phyloP scores from a whole-genome alignment of 805 yeast genomes.

The Blastobotrys mokoenaii region DNA sequence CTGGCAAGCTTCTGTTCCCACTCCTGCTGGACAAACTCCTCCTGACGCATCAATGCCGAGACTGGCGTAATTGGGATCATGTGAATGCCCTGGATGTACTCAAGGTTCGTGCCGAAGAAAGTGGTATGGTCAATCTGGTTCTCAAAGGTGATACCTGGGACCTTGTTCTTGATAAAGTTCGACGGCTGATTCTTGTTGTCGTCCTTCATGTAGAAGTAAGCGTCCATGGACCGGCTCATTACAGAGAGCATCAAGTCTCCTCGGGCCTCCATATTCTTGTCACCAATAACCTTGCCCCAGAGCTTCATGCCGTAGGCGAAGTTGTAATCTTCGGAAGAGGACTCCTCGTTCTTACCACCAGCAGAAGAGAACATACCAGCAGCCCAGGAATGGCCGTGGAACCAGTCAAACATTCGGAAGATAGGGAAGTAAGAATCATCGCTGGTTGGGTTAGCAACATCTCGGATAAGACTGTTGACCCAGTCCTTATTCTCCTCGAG shows the following conservation, averaged over 20 bases:
- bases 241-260: constrained; percentile 56
- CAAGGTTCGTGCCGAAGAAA: constrained; percentile 55
- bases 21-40: constrained; percentile 44
- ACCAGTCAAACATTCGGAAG: constrained; percentile 64
- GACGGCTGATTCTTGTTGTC: constrained; percentile 48
- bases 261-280: constrained; percentile 45
- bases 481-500: constrained; percentile 40
- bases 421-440: constrained; percentile 54
- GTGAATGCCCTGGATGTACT: constrained; percentile 73
- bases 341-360: constrained; percentile 69
- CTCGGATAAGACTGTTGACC: constrained; percentile 56
- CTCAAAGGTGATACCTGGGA: constrained; percentile 70
- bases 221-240: constrained; percentile 44
- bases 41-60: constrained; percentile 45
- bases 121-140: constrained; percentile 70
- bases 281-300: constrained; percentile 59
- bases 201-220: constrained; percentile 44
- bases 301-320: constrained; percentile 63
- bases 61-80: constrained; percentile 69
- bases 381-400: constrained; percentile 73
- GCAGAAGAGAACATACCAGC: constrained; percentile 55
- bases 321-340: constrained; percentile 65
- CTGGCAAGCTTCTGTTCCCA: constrained; percentile 47
- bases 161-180: constrained; percentile 50
- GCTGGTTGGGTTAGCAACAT: constrained; percentile 55